Conservation (phyloP, 345 rosid species). For the Rhodamnia rubescens region DNA sequence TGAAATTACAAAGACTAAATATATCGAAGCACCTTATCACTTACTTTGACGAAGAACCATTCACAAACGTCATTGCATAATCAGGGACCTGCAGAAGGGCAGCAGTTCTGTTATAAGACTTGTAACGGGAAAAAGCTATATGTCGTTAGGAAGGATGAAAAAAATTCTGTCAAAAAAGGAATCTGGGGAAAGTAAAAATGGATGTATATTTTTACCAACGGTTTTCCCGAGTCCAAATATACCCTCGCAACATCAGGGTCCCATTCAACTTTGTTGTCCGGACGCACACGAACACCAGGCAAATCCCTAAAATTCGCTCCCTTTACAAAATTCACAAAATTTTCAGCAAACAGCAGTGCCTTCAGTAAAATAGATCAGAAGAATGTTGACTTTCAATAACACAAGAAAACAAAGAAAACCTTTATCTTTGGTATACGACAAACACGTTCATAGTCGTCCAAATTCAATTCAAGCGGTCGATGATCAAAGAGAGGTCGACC, state of each 20-base stretch:
- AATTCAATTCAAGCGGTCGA: conserved; percentile 24
- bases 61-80: conserved; percentile 28
- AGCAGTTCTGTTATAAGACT: not conserved
- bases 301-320: conserved; percentile 57
- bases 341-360: too few relatives aligned
- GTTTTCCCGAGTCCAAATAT: conserved; percentile 22
- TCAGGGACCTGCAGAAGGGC: conserved; percentile 29
- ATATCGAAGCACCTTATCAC: not conserved
- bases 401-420: conserved; percentile 1
- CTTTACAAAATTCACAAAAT: conserved; percentile 7
- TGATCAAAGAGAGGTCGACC: conserved; percentile 25
- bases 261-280: conserved; percentile 26
- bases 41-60: conserved; percentile 32
- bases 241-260: conserved; percentile 29
- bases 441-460: conserved; percentile 35
- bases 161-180: not conserved
- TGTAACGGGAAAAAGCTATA: not conserved
- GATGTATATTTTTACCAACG: conserved; percentile 26
- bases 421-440: conserved; percentile 39
- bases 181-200: too few relatives aligned
- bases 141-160: not conserved
- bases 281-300: conserved; percentile 38
- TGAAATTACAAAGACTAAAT: not conserved
- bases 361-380: not conserved
- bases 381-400: not conserved